Percentiles rank a stretch among this genome's conserved stretches.
Conservation (phyloP, 2,329 filamentous ascomycete species). For the Fusarium incarnatum region DNA sequence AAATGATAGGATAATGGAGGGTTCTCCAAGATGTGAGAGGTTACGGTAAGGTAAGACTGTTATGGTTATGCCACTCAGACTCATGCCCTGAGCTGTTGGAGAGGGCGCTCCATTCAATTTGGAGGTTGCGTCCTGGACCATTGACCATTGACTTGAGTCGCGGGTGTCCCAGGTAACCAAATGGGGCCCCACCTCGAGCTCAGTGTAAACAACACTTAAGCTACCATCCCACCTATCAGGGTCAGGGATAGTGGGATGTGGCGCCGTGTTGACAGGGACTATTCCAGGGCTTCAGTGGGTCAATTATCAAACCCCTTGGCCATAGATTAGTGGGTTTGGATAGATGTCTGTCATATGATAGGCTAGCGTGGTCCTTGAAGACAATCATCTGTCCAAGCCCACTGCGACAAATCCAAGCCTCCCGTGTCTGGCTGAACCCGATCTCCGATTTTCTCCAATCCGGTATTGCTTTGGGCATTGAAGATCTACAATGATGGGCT, state of each 20-base stretch:
- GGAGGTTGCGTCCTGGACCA: constrained; percentile 35
- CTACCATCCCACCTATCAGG: constrained; percentile 40
- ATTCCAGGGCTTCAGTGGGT: constrained; percentile 26
- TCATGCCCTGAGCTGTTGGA: constrained; percentile 23
- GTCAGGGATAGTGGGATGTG: constrained; percentile 25
- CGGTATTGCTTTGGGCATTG: constrained; percentile 7
- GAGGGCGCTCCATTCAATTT: constrained; percentile 22
- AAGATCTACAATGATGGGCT: constrained; percentile 20
- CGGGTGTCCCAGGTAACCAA: constrained; percentile 43
- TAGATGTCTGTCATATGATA: constrained; percentile 21
- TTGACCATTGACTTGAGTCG: constrained; percentile 22
- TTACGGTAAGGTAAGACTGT: constrained; percentile 20
- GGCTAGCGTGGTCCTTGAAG: neutral
- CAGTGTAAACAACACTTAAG: constrained; percentile 43
- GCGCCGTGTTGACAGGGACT: constrained; percentile 31
- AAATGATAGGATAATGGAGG: constrained; percentile 15
- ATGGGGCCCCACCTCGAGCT: constrained; percentile 33
- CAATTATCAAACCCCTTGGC: constrained; percentile 15
- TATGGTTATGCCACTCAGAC: constrained; percentile 35
- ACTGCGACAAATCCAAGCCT: constrained; percentile 21
- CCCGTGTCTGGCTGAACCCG: constrained; percentile 32
- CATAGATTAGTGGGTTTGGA: constrained; percentile 15
- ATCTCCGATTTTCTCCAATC: constrained; percentile 39
- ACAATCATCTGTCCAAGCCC: constrained; percentile 19
- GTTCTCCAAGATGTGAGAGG: constrained; percentile 16